Conservation (phyloP, 1,284 basidiomycete species). For the Malassezia slooffiae region DNA sequence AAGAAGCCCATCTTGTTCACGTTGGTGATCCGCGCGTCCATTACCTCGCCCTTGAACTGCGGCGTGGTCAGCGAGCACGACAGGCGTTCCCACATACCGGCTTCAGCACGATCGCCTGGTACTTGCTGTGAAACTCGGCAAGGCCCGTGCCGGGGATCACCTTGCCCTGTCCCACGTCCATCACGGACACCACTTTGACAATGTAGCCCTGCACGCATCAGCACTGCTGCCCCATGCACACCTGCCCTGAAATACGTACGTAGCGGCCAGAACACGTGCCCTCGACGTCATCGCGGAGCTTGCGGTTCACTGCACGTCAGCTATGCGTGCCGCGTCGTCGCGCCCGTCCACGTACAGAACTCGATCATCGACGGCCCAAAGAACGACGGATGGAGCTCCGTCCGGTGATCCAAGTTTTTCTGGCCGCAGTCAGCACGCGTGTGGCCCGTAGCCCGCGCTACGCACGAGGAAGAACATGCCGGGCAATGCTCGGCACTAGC, state of each 20-base stretch:
- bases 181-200: slow-evolving; percentile 72
- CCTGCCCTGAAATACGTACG: no score
- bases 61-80: slow-evolving; percentile 48
- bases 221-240: no score
- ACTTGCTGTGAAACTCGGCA: slow-evolving; percentile 61
- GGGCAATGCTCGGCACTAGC: no score
- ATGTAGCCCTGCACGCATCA: slow-evolving; percentile 59
- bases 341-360: slow-evolving; percentile 51
- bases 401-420: slow-evolving; percentile 87
- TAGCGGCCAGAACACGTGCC: slow-evolving; percentile 91
- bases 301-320: slow-evolving; percentile 57
- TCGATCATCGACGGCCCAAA: slow-evolving; percentile 90
- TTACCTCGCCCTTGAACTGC: slow-evolving; percentile 96
- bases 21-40: slow-evolving; percentile 88
- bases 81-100: slow-evolving; percentile 16
- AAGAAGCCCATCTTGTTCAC: slow-evolving; percentile 99
- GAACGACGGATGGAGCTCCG: slow-evolving; percentile 91
- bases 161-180: slow-evolving; percentile 50
- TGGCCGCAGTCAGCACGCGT: not conserved
- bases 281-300: slow-evolving; percentile 90
- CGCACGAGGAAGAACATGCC: slow-evolving; percentile 33
- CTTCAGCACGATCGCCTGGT: slow-evolving; percentile 43
- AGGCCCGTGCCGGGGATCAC: slow-evolving; percentile 83
- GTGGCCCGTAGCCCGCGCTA: no score
- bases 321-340: no score